These are phyloP conservation scores for Smithsoniella earleae DNA, from an alignment of 163 green algal species.

Conservation along the genomic window DNA sequence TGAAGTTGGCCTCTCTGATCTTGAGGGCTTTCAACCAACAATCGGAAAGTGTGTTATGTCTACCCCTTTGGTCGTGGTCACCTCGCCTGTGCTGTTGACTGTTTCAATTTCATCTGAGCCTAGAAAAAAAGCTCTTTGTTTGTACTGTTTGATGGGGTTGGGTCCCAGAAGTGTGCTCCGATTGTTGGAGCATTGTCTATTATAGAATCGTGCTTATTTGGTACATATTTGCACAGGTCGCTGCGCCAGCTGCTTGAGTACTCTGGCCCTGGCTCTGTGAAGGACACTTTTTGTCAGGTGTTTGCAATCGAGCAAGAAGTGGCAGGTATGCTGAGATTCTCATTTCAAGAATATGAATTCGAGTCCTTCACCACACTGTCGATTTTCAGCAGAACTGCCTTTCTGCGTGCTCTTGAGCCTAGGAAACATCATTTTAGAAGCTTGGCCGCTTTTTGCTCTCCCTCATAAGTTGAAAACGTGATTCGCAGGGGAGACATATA, in stretches of 20 bases:
- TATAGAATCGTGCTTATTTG: no score
- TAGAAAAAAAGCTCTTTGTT: no score
- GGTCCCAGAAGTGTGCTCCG: no score
- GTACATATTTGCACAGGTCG: not conserved
- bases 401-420: not conserved
- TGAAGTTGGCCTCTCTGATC: constrained; percentile 25
- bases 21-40: constrained; percentile 33
- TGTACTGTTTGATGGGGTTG: no score
- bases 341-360: no score
- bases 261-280: constrained; percentile 11
- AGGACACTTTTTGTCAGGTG: constrained; percentile 29
- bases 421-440: no score
- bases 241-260: not conserved
- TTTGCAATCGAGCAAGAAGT: constrained; percentile 25
- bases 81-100: no score
- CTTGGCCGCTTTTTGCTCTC: no score
- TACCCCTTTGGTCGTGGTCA: no score
- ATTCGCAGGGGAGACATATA: constrained; percentile 12
- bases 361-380: not conserved
- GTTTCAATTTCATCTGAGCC: no score
- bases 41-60: not conserved
- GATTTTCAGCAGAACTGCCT: not conserved
- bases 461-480: constrained; percentile 20
- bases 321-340: no score
- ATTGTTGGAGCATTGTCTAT: no score